Evolutionary conservation across 345 rosid genomes (phyloP).

Genomic region (Zanthoxylum bungeanum): DNA sequence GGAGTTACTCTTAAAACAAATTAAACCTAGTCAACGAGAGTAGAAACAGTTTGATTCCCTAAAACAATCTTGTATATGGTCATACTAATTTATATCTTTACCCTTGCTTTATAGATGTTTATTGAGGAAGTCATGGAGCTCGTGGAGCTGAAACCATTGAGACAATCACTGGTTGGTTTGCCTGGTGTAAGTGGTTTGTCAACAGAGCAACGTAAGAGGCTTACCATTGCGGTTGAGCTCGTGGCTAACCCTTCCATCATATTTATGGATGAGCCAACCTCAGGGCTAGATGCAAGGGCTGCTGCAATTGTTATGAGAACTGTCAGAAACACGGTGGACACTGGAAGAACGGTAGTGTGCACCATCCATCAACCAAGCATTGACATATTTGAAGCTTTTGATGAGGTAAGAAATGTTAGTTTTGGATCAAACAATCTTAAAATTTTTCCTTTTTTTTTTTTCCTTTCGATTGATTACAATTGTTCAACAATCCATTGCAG

Average conservation of each 20-base stretch:
- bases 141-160: slow-evolving; percentile 60
- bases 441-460: background rate
- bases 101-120: slow-evolving; percentile 50
- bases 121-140: slow-evolving; percentile 92
- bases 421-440: background rate
- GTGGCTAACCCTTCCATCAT: slow-evolving; percentile 93
- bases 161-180: slow-evolving; percentile 76
- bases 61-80: background rate
- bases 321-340: slow-evolving; percentile 88
- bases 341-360: slow-evolving; percentile 90
- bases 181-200: slow-evolving; percentile 88
- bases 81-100: background rate
- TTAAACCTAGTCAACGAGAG: slow-evolving; percentile 52
- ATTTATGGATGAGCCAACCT: slow-evolving; percentile 96
- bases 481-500: slow-evolving; percentile 16
- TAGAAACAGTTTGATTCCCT: background rate
- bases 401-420: slow-evolving; percentile 49
- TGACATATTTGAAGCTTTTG: slow-evolving; percentile 88
- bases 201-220: slow-evolving; percentile 83
- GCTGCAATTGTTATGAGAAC: slow-evolving; percentile 96
- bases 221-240: slow-evolving; percentile 88
- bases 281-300: slow-evolving; percentile 94
- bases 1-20: too few species aligned
- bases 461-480: background rate
- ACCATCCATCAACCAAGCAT: slow-evolving; percentile 96